These are phyloP conservation scores for Aspergillus bridgeri DNA, from an alignment of 495 filamentous ascomycete genomes.

Conservation along the genomic window DNA sequence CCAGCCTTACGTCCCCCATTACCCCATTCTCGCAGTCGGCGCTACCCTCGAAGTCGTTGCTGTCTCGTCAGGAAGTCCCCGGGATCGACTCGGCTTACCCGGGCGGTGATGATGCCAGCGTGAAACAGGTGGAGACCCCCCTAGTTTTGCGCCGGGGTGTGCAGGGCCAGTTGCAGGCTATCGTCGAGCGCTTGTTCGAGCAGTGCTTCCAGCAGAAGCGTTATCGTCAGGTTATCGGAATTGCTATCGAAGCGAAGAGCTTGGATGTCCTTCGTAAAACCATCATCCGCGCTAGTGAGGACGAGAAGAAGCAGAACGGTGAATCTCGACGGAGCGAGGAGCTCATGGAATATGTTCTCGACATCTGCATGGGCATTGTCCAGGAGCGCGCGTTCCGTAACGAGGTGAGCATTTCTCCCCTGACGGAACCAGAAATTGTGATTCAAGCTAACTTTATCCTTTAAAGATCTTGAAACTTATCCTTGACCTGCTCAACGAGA, in stretches of 20 bases:
- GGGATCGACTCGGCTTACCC: constrained; percentile 53
- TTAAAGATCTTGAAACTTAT: constrained; percentile 82
- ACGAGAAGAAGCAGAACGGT: constrained; percentile 66
- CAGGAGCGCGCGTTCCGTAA: constrained; percentile 86
- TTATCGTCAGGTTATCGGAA: constrained; percentile 97
- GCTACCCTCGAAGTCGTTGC: constrained; percentile 86
- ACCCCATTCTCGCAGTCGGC: constrained; percentile 92
- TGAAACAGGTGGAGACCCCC: constrained; percentile 51
- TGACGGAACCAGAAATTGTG: constrained; percentile 16
- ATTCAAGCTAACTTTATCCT: constrained; percentile 21
- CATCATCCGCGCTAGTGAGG: constrained; percentile 77
- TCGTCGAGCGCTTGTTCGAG: constrained; percentile 89
- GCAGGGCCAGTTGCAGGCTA: constrained; percentile 69
- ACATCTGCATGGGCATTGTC: constrained; percentile 96
- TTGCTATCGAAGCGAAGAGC: constrained; percentile 93
- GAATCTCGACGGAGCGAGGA: constrained; percentile 72
- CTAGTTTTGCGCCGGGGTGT: constrained; percentile 53
- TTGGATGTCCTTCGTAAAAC: constrained; percentile 83
- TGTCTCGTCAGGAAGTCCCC: constrained; percentile 72
- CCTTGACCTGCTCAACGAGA: constrained; percentile 82
- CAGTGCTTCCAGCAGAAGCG: constrained; percentile 80
- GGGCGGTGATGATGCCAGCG: constrained; percentile 50
- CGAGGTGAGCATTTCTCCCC: constrained; percentile 49
- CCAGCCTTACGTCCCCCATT: constrained; percentile 76
- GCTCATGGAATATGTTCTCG: constrained; percentile 91